These are phyloP conservation scores for Ogataea hybrid DNA, from an alignment of 1,139 yeast species.

Conservation along the genomic window DNA sequence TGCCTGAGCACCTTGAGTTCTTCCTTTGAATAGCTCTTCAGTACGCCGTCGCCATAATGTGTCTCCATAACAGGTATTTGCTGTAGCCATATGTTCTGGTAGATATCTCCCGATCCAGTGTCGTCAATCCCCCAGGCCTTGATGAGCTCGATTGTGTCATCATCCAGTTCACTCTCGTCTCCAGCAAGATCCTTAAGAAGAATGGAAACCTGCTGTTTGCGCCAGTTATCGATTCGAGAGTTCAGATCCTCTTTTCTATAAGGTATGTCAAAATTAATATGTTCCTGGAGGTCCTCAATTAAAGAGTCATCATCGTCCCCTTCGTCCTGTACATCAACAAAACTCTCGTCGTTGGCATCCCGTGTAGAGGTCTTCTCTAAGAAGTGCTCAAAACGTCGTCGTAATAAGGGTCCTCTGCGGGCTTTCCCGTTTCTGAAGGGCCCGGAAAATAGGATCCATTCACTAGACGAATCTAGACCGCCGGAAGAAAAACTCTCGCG, in stretches of 20 bases:
- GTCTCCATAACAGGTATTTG: neutral
- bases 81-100: neutral
- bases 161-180: slow-evolving; percentile 11
- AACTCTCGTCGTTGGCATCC: slow-evolving; percentile 15
- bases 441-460: slow-evolving; percentile 29
- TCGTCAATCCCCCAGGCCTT: slow-evolving; percentile 31
- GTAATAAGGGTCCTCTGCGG: slow-evolving; percentile 14
- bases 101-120: neutral
- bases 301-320: slow-evolving; percentile 25
- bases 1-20: slow-evolving; percentile 20
- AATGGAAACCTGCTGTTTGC: slow-evolving; percentile 27
- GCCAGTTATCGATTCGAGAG: slow-evolving; percentile 30
- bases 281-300: slow-evolving; percentile 23
- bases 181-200: slow-evolving; percentile 23
- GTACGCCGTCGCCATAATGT: slow-evolving; percentile 22
- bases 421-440: slow-evolving; percentile 11
- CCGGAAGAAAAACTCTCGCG: slow-evolving; percentile 11
- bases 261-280: slow-evolving; percentile 13
- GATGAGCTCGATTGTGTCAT: slow-evolving; percentile 25
- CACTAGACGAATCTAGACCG: slow-evolving; percentile 22
- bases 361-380: slow-evolving; percentile 13
- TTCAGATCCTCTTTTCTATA: slow-evolving; percentile 23
- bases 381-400: slow-evolving; percentile 23
- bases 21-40: slow-evolving; percentile 18
- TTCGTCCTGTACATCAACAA: slow-evolving; percentile 12